Evolutionary conservation across 2,329 filamentous ascomycete species (phyloP), one percentile per base, ranked within the genome.

Genomic region (Cercospora sp.): DNA sequence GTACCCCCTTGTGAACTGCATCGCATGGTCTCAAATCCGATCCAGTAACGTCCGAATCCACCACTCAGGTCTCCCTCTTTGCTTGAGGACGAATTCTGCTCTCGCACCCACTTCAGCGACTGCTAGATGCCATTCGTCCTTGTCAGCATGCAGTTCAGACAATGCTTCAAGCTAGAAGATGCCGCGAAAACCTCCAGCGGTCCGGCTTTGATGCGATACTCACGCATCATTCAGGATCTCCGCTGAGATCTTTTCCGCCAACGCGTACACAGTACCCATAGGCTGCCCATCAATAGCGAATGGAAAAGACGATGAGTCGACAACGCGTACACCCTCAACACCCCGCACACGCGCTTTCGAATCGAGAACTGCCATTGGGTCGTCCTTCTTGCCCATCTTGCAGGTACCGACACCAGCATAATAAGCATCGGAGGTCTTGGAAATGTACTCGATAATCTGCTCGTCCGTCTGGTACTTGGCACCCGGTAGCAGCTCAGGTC

Each of bases 261-360:
- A 51, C 18, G 42, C 57, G 33, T 66, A 70, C 23, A 71, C 68
- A 3, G 70, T 75, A 28, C 64, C 68, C 63, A 74, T 67, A 6
- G 74, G 73, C 63, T 75, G 73, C 18, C 74, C 73, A 23, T 71
- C 60, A 74, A 48, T 13, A 75, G 45, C 9, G 72, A 64, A 53
- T 75, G 36, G 36, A 13, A 42, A 42, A 42, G 36, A 72, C 12
- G 69, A 64, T 28, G 63, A 70, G 68, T 75, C 74, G 9, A 75
- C 74, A 5, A 75, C 72, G 13, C 73, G 65, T 63, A 75, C 53
- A 1, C 69, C 62, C 1, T 66, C 55, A 6, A 74, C 73, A 2
- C 73, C 73, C 42, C 68, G 67, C 3, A 75, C 73, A 18, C 66
- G 55, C 0, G 69, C 70, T 31, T 72, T 51, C 5, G 66, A 60